Base-by-base conservation (phyloP, 2,329 filamentous ascomycete species). In the Hymenoscyphus fructigenus region DNA sequence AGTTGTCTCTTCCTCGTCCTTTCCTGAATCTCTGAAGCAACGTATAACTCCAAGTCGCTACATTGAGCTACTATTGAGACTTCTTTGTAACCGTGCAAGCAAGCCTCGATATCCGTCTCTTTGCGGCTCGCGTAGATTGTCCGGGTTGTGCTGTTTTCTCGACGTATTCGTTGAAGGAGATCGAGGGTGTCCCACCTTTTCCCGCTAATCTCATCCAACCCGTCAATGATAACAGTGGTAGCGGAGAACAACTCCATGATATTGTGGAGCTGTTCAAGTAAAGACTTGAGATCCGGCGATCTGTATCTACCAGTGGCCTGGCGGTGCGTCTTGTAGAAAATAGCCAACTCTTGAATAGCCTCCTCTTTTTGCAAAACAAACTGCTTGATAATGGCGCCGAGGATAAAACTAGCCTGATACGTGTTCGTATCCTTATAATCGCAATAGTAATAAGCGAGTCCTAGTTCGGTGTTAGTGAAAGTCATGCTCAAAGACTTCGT, bases 361-460 rank as follows among this genome's bases (percentile, higher is more conserved):
- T 32, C 23, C 15, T 26, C 53, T 1, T 28, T 56, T 32, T 56
- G 53, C 29, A 56, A 5, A 12, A 17, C 23, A 29, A 56, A 32
- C 12, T 56, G 53, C 12, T 32, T 56, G 12, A 29, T 28, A 15
- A 56, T 6, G 28, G 53, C 55, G n/a, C 69, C 66, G 0, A 75
- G 41, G 5, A 74, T 67, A 23, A 67, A 70, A 2, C 53, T 47
- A 5, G 65, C 34, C 2, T 67, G 34, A 38, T 73, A 69, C 1
- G 62, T 69, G 20, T 63, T 15, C 14, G 36, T 2, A 34, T 70
- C 60, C 32, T 72, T 72, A 60, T 74, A 73, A 62, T 75, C 70
- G 56, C 71, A 75, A 59, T 69, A 74, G 59, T 68, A 75, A 59
- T 63, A 70, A 34, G 66, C 59, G 38, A 67, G 23, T 7, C 53